A percentile compares a stretch with the other conserved stretches of the same genome.
These are phyloP conservation scores for Macrophomina phaseolina DNA, from an alignment of 2,329 filamentous ascomycete genomes.

Conservation along the genomic window DNA sequence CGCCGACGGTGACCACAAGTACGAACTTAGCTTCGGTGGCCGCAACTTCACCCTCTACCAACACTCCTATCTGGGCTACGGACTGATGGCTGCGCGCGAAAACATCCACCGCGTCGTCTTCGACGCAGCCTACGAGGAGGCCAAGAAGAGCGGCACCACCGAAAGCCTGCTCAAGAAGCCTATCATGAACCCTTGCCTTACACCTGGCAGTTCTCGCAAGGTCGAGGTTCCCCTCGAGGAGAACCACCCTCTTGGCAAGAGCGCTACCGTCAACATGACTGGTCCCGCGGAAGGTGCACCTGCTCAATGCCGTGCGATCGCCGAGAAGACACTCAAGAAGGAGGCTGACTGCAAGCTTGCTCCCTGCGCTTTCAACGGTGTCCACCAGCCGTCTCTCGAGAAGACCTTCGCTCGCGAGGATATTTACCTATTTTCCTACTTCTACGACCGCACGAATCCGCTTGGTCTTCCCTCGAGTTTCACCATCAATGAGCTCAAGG, in stretches of 20 bases:
- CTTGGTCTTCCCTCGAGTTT: slow-evolving; percentile 99
- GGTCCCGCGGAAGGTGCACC: slow-evolving; percentile 77
- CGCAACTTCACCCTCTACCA: slow-evolving; percentile 93
- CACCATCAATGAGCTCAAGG: slow-evolving; percentile 86
- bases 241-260: slow-evolving; percentile 68
- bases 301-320: slow-evolving; percentile 86
- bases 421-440: slow-evolving; percentile 96
- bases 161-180: slow-evolving; percentile 71
- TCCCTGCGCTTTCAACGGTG: slow-evolving; percentile 98
- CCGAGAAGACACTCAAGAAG: slow-evolving; percentile 91
- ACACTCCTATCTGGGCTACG: slow-evolving; percentile 96
- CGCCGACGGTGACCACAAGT: slow-evolving; percentile 92
- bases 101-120: slow-evolving; percentile 80
- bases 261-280: slow-evolving; percentile 80
- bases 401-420: slow-evolving; percentile 94
- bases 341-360: slow-evolving; percentile 79
- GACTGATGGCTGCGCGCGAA: slow-evolving; percentile 92
- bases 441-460: slow-evolving; percentile 91
- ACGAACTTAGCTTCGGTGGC: slow-evolving; percentile 86
- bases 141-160: slow-evolving; percentile 48
- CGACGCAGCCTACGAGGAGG: slow-evolving; percentile 69
- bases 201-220: slow-evolving; percentile 75
- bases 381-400: slow-evolving; percentile 88
- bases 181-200: slow-evolving; percentile 84
- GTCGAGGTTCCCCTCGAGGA: slow-evolving; percentile 74